Evolutionary conservation across 805 yeast species (phyloP), one percentile per base, ranked within the genome.

Genomic region (Metschnikowia orientalis): DNA sequence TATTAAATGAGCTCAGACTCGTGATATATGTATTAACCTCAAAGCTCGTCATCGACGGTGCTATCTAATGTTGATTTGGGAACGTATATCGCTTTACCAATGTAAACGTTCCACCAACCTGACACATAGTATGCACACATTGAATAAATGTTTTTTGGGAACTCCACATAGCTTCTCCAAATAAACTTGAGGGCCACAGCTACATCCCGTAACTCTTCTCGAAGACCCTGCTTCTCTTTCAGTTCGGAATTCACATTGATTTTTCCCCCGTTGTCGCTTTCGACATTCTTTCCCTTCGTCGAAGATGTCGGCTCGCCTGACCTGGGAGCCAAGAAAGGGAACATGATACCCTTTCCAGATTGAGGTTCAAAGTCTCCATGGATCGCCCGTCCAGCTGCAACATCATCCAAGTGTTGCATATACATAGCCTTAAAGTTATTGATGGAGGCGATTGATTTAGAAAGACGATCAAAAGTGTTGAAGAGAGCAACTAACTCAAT

Each of bases 401-500:
- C 71, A 32, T 63, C 68, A 31, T 61, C 58, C 37, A 65, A 51
- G 41, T 66, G 71, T 17, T 56, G 40, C 36, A 56, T 38, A 50
- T 77, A 79, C 60, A 81, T 49, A 18, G 50, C 49, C 53, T 78
- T 81, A 60, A 92, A 92, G 46, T 76, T 73, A 41, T 75, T 75
- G 31, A 89, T 79, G 17, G 95, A 76, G 37, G 70, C 73, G 18
- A 92, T 68, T 20, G 95, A 82, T 61, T 87, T 87, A 3, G 96
- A 83, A 37, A 92, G 69, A 48, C 97, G 75, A 51, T 89, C 96
- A 61, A 87, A 87, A 0, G 97, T 90, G 63, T 92, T 92, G 49
- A 92, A 65, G 44, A 92, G 72, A 1, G 96, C 94, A 32, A 90
- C 90, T 38, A 92, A 63, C 61, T 92, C 99, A 39, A 85, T 78